Evolutionary conservation across 306 rosid species (phyloP).

Genomic region (Acmispon strigosus): DNA sequence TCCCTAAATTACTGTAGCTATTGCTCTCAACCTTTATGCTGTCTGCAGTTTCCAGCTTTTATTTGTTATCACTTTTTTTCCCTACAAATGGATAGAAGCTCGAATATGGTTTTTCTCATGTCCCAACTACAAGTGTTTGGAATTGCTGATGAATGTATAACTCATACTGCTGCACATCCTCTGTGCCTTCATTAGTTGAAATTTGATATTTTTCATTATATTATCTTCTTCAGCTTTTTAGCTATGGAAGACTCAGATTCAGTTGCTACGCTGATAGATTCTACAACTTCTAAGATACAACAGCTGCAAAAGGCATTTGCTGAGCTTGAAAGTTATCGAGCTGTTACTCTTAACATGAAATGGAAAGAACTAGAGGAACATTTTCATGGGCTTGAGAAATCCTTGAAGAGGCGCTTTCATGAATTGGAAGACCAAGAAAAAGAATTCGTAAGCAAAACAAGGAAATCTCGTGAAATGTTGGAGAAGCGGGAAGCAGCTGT

Average conservation of each 20-base stretch:
- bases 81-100: background rate
- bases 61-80: background rate
- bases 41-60: background rate
- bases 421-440: constrained; percentile 96
- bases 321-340: constrained; percentile 94
- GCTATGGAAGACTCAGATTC: constrained; percentile 76
- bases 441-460: constrained; percentile 66
- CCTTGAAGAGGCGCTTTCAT: constrained; percentile 95
- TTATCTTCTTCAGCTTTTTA: constrained; percentile 42
- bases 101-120: background rate
- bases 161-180: background rate
- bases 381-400: constrained; percentile 94
- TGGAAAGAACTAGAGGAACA: constrained; percentile 99
- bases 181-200: background rate
- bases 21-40: background rate
- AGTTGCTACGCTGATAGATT: constrained; percentile 69
- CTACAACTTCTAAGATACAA: constrained; percentile 83
- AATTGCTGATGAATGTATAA: background rate
- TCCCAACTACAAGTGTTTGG: background rate
- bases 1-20: background rate
- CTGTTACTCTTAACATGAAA: constrained; percentile 79
- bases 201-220: constrained; percentile 5
- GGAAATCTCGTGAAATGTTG: constrained; percentile 56
- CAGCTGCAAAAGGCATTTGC: constrained; percentile 99
- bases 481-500: constrained; percentile 68